These are phyloP conservation scores for Penicillium brevicompactum DNA, from an alignment of 2,329 filamentous ascomycete species.

Conservation along the genomic window DNA sequence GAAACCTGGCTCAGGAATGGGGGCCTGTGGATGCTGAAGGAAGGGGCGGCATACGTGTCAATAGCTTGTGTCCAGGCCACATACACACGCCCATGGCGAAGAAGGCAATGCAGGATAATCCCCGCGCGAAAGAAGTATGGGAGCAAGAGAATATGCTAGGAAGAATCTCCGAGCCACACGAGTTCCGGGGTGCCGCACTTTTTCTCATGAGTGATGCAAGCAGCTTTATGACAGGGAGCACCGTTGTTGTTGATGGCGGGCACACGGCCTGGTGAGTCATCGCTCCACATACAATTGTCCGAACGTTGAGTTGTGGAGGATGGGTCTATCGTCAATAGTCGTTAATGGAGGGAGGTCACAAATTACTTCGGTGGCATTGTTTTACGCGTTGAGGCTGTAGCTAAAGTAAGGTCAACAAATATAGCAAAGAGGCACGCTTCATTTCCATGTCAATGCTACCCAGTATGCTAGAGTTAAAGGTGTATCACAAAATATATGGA, in stretches of 20 bases:
- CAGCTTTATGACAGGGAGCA: conserved; percentile 8
- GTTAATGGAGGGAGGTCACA: too few species aligned
- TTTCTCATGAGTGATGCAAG: conserved; percentile 6
- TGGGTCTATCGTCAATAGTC: too few species aligned
- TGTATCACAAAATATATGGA: too few species aligned
- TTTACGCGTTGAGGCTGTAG: too few species aligned
- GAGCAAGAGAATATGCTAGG: conserved; percentile 4
- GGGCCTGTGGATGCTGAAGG: neutral
- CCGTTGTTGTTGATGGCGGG: conserved; percentile 8
- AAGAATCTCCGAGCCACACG: neutral
- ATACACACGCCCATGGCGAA: neutral
- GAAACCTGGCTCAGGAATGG: neutral
- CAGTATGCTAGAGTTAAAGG: too few species aligned
- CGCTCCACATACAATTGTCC: too few species aligned
- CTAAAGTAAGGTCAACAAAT: too few species aligned
- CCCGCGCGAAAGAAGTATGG: neutral
- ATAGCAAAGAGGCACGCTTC: too few species aligned
- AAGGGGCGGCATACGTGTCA: conserved; percentile 12
- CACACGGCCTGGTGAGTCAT: conserved; percentile 1
- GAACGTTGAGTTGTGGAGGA: too few species aligned
- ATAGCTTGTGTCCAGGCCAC: conserved; percentile 6
- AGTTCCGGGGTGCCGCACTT: conserved; percentile 3
- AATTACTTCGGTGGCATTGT: too few species aligned
- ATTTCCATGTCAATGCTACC: too few species aligned
- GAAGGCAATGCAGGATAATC: neutral